These are phyloP conservation scores for Ustilago nuda DNA, from an alignment of 1,284 basidiomycete species.

Conservation along the genomic window DNA sequence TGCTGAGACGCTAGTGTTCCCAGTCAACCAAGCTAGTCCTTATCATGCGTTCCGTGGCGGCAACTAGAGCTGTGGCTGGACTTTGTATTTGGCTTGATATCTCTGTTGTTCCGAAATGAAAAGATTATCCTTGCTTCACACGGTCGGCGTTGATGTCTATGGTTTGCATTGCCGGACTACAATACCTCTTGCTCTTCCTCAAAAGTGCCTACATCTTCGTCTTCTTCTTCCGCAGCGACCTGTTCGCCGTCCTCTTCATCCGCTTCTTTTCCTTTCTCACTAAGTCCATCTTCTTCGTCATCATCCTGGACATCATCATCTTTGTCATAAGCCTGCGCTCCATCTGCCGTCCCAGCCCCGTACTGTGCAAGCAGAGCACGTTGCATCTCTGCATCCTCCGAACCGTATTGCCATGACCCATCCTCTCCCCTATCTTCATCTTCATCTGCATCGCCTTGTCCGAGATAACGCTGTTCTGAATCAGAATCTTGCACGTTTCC, in stretches of 20 bases:
- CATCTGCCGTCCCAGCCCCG: not conserved
- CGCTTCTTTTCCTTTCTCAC: not conserved
- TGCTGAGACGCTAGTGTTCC: conserved; percentile 61
- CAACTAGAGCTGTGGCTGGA: conserved; percentile 1
- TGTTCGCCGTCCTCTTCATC: conserved; percentile 17
- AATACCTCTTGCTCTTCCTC: conserved; percentile 11
- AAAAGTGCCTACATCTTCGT: conserved; percentile 31
- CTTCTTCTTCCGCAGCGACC: conserved; percentile 7
- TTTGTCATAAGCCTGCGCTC: not conserved
- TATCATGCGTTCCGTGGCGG: conserved; percentile 56
- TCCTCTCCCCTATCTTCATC: conserved; percentile 6
- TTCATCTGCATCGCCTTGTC: not conserved
- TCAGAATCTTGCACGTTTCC: not conserved
- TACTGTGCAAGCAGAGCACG: conserved; percentile 25
- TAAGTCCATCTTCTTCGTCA: not conserved
- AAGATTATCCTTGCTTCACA: not conserved
- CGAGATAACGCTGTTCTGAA: conserved; percentile 3
- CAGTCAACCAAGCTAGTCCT: conserved; percentile 64
- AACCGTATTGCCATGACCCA: conserved; percentile 1
- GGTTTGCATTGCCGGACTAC: not conserved
- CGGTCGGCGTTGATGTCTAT: not conserved
- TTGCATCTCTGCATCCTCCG: conserved; percentile 29
- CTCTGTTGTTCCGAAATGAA: not conserved
- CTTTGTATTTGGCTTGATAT: not conserved
- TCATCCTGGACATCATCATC: conserved; percentile 5